Conservation (phyloP, 2,329 filamentous ascomycete genomes). For the Diaporthe batatas region DNA sequence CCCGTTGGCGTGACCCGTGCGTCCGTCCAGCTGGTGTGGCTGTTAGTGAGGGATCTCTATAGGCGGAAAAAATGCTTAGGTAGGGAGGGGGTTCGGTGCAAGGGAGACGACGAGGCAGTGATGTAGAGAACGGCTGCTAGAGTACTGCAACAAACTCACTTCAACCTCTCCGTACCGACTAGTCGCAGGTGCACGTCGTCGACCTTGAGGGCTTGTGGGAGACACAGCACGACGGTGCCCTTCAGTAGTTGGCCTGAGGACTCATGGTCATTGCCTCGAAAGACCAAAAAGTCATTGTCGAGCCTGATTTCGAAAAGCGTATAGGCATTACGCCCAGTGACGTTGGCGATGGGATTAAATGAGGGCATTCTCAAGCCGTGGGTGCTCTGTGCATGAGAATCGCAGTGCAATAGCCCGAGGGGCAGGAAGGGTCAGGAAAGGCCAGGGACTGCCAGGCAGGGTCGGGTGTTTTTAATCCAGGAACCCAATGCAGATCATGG, state of each 20-base stretch:
- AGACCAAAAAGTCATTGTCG: slow-evolving; percentile 83
- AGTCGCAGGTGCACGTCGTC: slow-evolving; percentile 81
- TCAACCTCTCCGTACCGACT: slow-evolving; percentile 76
- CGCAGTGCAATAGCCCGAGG: slow-evolving; percentile 7
- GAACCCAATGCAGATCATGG: slow-evolving; percentile 39
- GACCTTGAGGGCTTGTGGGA: slow-evolving; percentile 76
- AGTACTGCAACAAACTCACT: slow-evolving; percentile 63
- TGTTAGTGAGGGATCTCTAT: slow-evolving; percentile 41
- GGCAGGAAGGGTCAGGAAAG: slow-evolving; percentile 28
- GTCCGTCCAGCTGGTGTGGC: slow-evolving; percentile 62
- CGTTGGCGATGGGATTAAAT: slow-evolving; percentile 68
- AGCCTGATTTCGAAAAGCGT: slow-evolving; percentile 73
- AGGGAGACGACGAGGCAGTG: not conserved
- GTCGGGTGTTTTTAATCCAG: slow-evolving; percentile 41
- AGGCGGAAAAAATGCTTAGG: not conserved
- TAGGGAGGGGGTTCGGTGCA: not conserved
- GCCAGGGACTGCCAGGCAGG: slow-evolving; percentile 32
- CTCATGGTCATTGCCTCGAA: slow-evolving; percentile 81
- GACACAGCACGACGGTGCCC: slow-evolving; percentile 79
- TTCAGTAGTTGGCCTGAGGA: slow-evolving; percentile 81
- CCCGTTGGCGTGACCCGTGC: slow-evolving; percentile 67
- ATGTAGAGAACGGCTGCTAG: not conserved
- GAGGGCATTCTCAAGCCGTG: slow-evolving; percentile 61
- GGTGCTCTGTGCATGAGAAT: slow-evolving; percentile 27
- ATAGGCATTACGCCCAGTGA: slow-evolving; percentile 64